Evolutionary conservation across 2,329 filamentous ascomycete species (phyloP).

Genomic region (Allantophomopsis lycopodina): DNA sequence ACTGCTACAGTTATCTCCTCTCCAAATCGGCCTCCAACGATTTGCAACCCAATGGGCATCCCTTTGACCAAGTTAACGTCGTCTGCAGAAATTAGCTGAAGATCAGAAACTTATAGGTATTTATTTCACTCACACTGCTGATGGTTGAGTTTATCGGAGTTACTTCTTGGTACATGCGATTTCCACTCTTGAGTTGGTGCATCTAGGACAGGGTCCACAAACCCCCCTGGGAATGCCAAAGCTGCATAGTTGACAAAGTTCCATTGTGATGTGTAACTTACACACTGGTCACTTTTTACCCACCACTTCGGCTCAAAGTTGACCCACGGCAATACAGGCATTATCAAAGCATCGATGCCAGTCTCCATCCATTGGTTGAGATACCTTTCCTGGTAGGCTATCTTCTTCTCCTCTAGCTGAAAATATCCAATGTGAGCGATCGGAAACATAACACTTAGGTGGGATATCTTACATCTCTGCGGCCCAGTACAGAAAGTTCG

Average conservation of each 20-base stretch:
- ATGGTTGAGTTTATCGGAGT: slow-evolving; percentile 1
- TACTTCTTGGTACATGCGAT: background rate
- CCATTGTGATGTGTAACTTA: slow-evolving; percentile 18
- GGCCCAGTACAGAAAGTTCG: slow-evolving; percentile 4
- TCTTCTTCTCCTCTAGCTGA: slow-evolving; percentile 4
- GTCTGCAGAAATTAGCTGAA: slow-evolving; percentile 1
- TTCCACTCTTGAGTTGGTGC: slow-evolving; percentile 1
- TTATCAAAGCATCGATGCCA: slow-evolving; percentile 6
- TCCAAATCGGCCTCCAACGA: slow-evolving; percentile 8
- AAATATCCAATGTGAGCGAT: too few species aligned
- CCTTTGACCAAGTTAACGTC: slow-evolving; percentile 7
- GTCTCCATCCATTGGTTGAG: slow-evolving; percentile 4
- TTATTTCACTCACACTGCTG: slow-evolving; percentile 1
- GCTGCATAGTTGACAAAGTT: slow-evolving; percentile 13
- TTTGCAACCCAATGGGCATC: slow-evolving; percentile 9
- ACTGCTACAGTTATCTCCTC: slow-evolving; percentile 10
- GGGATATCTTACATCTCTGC: slow-evolving; percentile 4
- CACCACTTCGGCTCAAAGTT: slow-evolving; percentile 8
- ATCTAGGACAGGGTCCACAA: slow-evolving; percentile 2
- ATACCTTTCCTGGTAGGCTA: slow-evolving; percentile 3
- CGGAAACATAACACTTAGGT: too few species aligned
- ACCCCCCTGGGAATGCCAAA: slow-evolving; percentile 3
- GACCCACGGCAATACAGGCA: slow-evolving; percentile 9
- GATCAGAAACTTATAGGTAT: background rate
- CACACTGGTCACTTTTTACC: slow-evolving; percentile 12